Percentiles rank a stretch among this genome's conserved stretches.
Evolutionary conservation across 352 stramenopile species (phyloP).

Genomic region (Pythium graminicola): DNA sequence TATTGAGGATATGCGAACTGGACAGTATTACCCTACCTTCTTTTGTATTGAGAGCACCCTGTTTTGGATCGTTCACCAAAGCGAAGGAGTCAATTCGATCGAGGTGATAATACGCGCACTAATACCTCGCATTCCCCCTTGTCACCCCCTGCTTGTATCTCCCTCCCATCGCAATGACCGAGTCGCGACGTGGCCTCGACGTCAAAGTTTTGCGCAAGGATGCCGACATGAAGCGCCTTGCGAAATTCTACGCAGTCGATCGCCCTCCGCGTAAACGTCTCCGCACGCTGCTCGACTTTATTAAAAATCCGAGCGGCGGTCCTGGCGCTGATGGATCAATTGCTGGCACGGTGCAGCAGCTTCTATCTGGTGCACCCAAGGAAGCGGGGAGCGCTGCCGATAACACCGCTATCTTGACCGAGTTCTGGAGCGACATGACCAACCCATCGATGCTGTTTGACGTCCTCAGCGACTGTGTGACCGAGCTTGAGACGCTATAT

Average conservation of each 20-base stretch:
- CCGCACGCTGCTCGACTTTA: constrained; percentile 76
- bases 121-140: no score
- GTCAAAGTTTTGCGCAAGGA: constrained; percentile 22
- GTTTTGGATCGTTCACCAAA: no score
- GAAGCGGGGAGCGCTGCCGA: constrained; percentile 35
- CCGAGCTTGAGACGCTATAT: constrained; percentile 79
- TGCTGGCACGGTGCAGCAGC: constrained; percentile 59
- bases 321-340: constrained; percentile 47
- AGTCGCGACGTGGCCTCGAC: constrained; percentile 19
- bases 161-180: neutral
- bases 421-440: constrained; percentile 71
- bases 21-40: no score
- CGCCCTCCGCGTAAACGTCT: constrained; percentile 78
- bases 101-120: no score
- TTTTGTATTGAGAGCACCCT: no score
- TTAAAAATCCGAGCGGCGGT: constrained; percentile 45
- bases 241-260: constrained; percentile 82
- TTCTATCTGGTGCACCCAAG: constrained; percentile 45
- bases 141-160: neutral
- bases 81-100: no score
- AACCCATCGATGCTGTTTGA: constrained; percentile 70
- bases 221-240: constrained; percentile 68
- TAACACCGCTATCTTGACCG: constrained; percentile 40
- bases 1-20: no score
- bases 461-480: constrained; percentile 76